Evolutionary conservation across 768 basidiomycete species (phyloP).

Genomic region (Lactarius hengduanensis): DNA sequence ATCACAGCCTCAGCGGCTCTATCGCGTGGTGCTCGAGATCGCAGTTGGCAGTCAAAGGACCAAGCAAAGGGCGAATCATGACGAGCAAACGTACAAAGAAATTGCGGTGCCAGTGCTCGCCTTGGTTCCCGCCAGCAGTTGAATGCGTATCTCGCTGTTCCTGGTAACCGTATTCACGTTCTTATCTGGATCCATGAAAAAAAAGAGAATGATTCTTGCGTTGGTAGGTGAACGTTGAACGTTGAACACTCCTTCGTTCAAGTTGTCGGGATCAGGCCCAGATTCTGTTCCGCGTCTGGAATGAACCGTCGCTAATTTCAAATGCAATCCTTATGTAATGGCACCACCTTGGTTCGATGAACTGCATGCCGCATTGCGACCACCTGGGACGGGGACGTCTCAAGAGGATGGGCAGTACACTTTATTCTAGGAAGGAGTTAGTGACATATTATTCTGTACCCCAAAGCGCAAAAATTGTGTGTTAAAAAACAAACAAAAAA

Average conservation of each 20-base stretch:
- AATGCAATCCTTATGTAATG: no score
- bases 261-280: not conserved
- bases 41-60: not conserved
- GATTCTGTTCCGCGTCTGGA: slow-evolving; percentile 8
- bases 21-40: not conserved
- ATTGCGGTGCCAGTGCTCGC: not conserved
- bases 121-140: not conserved
- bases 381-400: no score
- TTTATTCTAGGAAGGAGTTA: no score
- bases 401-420: no score
- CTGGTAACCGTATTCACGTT: not conserved
- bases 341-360: no score
- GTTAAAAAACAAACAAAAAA: no score
- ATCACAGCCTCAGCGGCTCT: not conserved
- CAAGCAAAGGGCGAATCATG: not conserved
- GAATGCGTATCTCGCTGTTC: not conserved
- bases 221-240: not conserved
- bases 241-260: not conserved
- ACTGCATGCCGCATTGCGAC: no score
- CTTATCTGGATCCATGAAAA: not conserved
- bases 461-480: no score
- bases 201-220: not conserved
- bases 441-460: no score
- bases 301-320: no score
- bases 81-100: not conserved